A percentile compares a stretch with the other conserved stretches of the same genome.
These are phyloP conservation scores for Puccinia novopanici DNA, from an alignment of 1,284 basidiomycete genomes.

Conservation along the genomic window DNA sequence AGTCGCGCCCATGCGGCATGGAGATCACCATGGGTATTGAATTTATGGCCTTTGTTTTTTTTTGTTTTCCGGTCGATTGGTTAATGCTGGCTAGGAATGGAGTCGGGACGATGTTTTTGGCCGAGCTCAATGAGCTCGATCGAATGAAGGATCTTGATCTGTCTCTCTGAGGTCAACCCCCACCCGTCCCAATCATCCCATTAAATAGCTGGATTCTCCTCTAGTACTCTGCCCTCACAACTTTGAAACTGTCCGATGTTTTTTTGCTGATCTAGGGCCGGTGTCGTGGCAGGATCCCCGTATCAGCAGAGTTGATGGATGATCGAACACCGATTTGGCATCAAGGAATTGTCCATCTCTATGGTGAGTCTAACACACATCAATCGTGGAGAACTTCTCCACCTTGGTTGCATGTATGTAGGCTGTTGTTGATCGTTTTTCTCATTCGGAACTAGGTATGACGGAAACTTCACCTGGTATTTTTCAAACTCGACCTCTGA, in stretches of 20 bases:
- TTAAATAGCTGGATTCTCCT: not conserved
- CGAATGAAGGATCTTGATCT: constrained; percentile 25
- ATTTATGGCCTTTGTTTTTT: not conserved
- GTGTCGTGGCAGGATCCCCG: constrained; percentile 52
- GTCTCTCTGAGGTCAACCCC: constrained; percentile 32
- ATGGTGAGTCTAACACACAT: constrained; percentile 25
- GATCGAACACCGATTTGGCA: constrained; percentile 48
- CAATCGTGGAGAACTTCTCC: not conserved
- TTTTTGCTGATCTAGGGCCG: constrained; percentile 31
- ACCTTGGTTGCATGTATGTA: not conserved
- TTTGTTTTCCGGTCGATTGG: too few species aligned
- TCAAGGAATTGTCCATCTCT: constrained; percentile 52
- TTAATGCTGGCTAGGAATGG: constrained; percentile 56
- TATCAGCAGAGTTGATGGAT: constrained; percentile 50
- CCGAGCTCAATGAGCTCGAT: constrained; percentile 54
- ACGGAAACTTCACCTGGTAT: constrained; percentile 47
- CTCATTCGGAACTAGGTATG: constrained; percentile 30
- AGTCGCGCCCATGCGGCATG: not conserved
- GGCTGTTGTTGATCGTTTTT: not conserved
- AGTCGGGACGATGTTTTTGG: constrained; percentile 58
- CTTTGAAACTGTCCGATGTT: not conserved
- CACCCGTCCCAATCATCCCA: not conserved
- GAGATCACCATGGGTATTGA: too few species aligned
- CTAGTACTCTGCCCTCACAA: not conserved
- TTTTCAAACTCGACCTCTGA: constrained; percentile 25